Percentiles rank a stretch among this genome's conserved stretches.
Conservation (phyloP, 805 yeast species). For the Myxozyma vanderwaltii region DNA sequence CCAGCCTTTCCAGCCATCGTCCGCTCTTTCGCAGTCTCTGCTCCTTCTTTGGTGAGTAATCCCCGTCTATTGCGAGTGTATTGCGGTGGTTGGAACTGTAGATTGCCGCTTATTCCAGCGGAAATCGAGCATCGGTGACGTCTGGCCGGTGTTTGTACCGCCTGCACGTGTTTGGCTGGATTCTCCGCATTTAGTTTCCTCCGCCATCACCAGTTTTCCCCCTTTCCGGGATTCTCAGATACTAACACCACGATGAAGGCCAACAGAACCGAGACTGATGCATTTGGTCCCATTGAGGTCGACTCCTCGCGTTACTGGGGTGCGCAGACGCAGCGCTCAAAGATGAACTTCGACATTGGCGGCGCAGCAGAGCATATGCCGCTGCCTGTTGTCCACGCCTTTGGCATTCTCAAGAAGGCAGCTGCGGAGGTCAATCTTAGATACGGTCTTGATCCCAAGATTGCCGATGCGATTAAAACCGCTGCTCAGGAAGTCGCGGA, state of each 20-base stretch:
- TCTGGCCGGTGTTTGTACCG: neutral
- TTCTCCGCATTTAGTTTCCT: neutral
- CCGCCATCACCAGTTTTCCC: neutral
- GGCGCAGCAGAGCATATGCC: constrained; percentile 91
- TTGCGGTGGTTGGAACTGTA: too few species aligned
- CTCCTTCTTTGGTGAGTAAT: neutral
- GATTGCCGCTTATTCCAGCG: too few species aligned
- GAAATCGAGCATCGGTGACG: too few species aligned
- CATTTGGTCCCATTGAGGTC: constrained; percentile 95
- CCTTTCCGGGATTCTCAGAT: too few species aligned
- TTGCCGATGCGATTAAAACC: constrained; percentile 80
- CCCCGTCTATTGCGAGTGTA: too few species aligned
- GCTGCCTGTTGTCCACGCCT: constrained; percentile 84
- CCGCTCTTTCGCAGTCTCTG: constrained; percentile 11
- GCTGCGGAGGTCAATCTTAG: constrained; percentile 87
- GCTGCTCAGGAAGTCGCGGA: constrained; percentile 95
- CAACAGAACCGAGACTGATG: constrained; percentile 82
- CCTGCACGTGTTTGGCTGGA: neutral
- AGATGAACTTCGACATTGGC: constrained; percentile 93
- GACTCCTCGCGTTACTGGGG: constrained; percentile 91
- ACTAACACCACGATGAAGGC: constrained; percentile 1
- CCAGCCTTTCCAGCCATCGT: neutral
- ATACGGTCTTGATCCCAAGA: constrained; percentile 82
- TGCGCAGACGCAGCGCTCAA: constrained; percentile 91
- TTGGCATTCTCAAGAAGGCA: constrained; percentile 91